Percentiles rank a stretch among this genome's conserved stretches.
phyloP scores from a whole-genome alignment of 495 filamentous ascomycete genomes.

The Xylaria longipes region DNA sequence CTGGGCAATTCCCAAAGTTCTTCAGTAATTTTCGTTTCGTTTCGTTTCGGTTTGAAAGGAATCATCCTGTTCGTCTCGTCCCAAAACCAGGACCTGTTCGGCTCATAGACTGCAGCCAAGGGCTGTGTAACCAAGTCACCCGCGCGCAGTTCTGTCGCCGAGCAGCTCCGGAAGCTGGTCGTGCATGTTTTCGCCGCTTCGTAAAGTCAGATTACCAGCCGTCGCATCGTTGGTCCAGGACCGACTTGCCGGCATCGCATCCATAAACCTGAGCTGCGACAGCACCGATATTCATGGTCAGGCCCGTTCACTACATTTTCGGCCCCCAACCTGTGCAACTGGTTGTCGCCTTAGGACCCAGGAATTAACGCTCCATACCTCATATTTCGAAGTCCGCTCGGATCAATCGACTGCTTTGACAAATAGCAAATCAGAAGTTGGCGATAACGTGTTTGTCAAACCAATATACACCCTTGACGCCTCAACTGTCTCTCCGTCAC shows the following conservation, averaged over 20 bases:
- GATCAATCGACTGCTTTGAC: not conserved
- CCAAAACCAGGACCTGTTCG: not conserved
- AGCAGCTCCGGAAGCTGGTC: slow-evolving; percentile 8
- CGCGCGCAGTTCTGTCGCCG: not conserved
- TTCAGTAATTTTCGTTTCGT: not conserved
- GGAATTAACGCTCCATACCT: not conserved
- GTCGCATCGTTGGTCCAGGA: not conserved
- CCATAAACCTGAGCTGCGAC: not conserved
- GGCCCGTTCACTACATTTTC: not conserved
- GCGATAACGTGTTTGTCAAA: not conserved
- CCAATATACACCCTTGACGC: not conserved
- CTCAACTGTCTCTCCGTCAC: not conserved
- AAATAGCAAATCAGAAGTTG: not conserved
- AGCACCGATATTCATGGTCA: not conserved
- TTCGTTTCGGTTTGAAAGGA: not conserved
- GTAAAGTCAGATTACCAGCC: not conserved
- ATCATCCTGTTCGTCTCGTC: not conserved
- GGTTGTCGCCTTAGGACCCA: slow-evolving; percentile 1
- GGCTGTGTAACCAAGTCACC: slow-evolving; percentile 18
- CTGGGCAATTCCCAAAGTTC: slow-evolving; percentile 1
- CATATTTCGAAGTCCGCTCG: not conserved
- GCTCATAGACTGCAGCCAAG: slow-evolving; percentile 22
- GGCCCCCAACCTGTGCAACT: slow-evolving; percentile 16
- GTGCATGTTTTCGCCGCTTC: slow-evolving; percentile 8
- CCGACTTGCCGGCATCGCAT: slow-evolving; percentile 4